A percentile compares a stretch with the other conserved stretches of the same genome.
Evolutionary conservation across 805 yeast genomes (phyloP).

Genomic region (Ogataea glucozyma): DNA sequence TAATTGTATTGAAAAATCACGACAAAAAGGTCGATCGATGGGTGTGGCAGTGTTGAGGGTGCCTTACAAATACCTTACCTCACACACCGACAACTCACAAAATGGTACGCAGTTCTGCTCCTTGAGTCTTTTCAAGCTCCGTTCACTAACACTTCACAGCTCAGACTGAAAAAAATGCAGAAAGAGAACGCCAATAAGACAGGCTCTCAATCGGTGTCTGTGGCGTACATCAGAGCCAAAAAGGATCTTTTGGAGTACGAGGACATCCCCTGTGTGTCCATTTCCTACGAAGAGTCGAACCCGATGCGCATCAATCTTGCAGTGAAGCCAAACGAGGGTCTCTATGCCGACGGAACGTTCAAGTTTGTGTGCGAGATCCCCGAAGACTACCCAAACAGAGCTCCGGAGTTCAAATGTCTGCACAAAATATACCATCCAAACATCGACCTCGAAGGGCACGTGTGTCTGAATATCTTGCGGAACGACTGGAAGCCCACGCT

Average conservation of each 20-base stretch:
- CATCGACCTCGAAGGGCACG: conserved; percentile 86
- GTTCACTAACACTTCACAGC: conserved; percentile 16
- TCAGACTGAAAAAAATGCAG: conserved; percentile 35
- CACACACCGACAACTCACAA: neutral
- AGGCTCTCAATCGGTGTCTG: conserved; percentile 25
- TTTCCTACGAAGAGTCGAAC: conserved; percentile 49
- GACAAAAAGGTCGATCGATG: neutral
- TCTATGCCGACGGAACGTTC: conserved; percentile 69
- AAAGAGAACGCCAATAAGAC: conserved; percentile 24
- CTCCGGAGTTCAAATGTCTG: conserved; percentile 78
- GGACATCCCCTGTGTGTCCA: conserved; percentile 58
- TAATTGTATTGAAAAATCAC: neutral
- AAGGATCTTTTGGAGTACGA: conserved; percentile 69
- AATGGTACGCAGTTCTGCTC: conserved; percentile 20
- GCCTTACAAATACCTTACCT: no score
- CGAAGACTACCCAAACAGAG: conserved; percentile 84
- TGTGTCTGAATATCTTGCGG: conserved; percentile 85
- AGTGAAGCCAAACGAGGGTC: conserved; percentile 71
- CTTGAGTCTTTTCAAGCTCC: no score
- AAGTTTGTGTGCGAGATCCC: conserved; percentile 64
- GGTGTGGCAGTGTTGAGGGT: neutral
- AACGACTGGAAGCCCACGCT: conserved; percentile 97
- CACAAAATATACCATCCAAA: conserved; percentile 89
- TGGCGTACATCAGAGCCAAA: conserved; percentile 77
- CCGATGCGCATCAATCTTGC: conserved; percentile 61